phyloP scores from a whole-genome alignment of 2,329 filamentous ascomycete species.

The Talaromyces verruculosus region DNA sequence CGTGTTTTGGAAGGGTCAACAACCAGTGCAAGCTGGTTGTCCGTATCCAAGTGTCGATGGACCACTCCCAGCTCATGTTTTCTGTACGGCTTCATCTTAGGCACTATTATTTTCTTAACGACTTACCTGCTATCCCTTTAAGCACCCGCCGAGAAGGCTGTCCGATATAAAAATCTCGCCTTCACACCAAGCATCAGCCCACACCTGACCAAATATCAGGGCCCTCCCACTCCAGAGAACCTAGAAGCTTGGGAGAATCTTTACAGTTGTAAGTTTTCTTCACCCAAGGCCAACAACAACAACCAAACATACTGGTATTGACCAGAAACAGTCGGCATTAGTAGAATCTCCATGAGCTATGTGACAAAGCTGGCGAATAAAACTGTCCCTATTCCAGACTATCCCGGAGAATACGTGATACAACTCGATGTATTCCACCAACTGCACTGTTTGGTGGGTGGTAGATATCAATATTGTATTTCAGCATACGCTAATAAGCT shows the following conservation, averaged over 20 bases:
- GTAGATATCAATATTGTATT: too few species aligned
- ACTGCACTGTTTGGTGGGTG: conserved; percentile 18
- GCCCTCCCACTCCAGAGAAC: conserved; percentile 14
- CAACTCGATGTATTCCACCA: conserved; percentile 21
- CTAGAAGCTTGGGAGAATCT: conserved; percentile 10
- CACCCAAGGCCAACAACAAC: background rate
- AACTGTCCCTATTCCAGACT: conserved; percentile 22
- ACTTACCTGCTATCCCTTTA: too few species aligned
- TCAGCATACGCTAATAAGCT: background rate
- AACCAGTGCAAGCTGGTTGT: too few species aligned
- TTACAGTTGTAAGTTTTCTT: conserved; percentile 8
- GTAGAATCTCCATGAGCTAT: conserved; percentile 23
- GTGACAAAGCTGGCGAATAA: conserved; percentile 27
- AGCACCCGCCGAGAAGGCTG: conserved; percentile 10
- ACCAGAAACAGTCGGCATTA: conserved; percentile 8
- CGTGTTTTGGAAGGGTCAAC: too few species aligned
- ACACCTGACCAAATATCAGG: conserved; percentile 14
- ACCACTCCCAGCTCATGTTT: too few species aligned
- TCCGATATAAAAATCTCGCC: conserved; percentile 12
- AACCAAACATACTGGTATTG: background rate
- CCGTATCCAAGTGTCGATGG: too few species aligned
- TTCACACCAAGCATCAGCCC: conserved; percentile 7
- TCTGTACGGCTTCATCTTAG: too few species aligned
- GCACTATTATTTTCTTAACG: too few species aligned
- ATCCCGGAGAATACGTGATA: conserved; percentile 22